Conservation (phyloP, 2,329 filamentous ascomycete genomes). For the Alternaria rosae region DNA sequence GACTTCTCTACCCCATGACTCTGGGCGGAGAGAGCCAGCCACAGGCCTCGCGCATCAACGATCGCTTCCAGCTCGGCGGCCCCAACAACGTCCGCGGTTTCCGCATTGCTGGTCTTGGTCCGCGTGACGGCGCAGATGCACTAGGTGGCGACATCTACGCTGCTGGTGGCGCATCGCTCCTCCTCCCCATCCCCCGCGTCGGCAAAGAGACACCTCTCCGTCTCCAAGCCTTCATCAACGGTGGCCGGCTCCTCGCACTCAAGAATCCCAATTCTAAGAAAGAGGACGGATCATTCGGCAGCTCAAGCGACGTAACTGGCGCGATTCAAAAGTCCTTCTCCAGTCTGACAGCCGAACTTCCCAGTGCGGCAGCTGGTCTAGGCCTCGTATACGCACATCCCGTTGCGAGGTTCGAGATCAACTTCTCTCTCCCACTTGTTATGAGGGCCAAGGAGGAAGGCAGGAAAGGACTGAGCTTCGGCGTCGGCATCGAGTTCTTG, state of each 20-base stretch:
- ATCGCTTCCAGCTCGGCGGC: slow-evolving; percentile 93
- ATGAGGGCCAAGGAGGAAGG: slow-evolving; percentile 83
- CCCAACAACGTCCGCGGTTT: slow-evolving; percentile 96
- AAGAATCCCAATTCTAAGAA: slow-evolving; percentile 59
- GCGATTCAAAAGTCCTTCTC: slow-evolving; percentile 69
- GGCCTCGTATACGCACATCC: slow-evolving; percentile 96
- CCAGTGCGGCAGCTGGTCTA: slow-evolving; percentile 85
- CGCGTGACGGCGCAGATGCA: slow-evolving; percentile 83
- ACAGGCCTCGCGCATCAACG: slow-evolving; percentile 81
- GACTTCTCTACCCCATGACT: slow-evolving; percentile 82
- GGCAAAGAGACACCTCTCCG: slow-evolving; percentile 85
- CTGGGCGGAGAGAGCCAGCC: slow-evolving; percentile 64
- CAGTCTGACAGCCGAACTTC: slow-evolving; percentile 76
- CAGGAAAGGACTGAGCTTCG: slow-evolving; percentile 90
- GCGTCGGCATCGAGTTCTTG: slow-evolving; percentile 96
- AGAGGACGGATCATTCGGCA: slow-evolving; percentile 53
- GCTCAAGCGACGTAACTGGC: slow-evolving; percentile 59
- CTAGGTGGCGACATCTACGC: slow-evolving; percentile 92
- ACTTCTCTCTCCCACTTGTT: slow-evolving; percentile 88
- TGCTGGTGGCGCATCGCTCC: slow-evolving; percentile 83
- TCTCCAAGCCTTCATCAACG: slow-evolving; percentile 90
- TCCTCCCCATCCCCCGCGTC: slow-evolving; percentile 82
- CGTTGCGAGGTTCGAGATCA: slow-evolving; percentile 91
- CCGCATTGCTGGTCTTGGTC: slow-evolving; percentile 85
- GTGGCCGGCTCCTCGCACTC: slow-evolving; percentile 82